A percentile compares a stretch with the other conserved stretches of the same genome.
Evolutionary conservation across 257 asterid species (phyloP).

Genomic region (Lycium ferocissimum): DNA sequence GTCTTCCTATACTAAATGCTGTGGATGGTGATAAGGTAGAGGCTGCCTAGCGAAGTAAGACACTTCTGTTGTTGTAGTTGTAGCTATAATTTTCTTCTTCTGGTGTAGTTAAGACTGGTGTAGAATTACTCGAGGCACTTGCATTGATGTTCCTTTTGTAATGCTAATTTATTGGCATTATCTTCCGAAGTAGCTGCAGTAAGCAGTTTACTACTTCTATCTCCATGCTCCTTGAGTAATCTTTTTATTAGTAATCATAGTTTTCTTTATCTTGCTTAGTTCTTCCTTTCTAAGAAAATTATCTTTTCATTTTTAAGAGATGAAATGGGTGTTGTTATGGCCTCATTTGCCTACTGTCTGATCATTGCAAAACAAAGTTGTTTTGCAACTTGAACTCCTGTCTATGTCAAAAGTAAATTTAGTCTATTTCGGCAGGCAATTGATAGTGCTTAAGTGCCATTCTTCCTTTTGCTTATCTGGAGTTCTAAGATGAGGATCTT

Average conservation of each 20-base stretch:
- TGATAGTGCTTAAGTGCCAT: not conserved
- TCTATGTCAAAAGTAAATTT: not conserved
- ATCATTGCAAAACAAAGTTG: not conserved
- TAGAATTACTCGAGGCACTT: constrained; percentile 44
- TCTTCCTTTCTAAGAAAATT: not conserved
- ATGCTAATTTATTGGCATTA: constrained; percentile 29
- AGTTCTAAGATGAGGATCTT: constrained; percentile 19
- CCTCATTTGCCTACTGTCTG: not conserved
- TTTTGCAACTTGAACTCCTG: not conserved
- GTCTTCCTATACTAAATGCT: constrained; percentile 82
- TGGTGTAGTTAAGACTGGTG: constrained; percentile 47
- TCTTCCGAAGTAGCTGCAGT: constrained; percentile 9
- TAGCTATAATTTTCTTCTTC: constrained; percentile 45
- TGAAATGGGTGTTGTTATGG: not conserved
- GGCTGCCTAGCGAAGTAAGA: constrained; percentile 63
- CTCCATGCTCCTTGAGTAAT: constrained; percentile 3
- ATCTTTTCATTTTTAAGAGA: not conserved
- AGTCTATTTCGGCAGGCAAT: constrained; percentile 3
- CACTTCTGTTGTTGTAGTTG: constrained; percentile 46
- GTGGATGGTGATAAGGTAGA: constrained; percentile 86
- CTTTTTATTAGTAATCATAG: not conserved
- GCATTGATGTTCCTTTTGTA: constrained; percentile 33
- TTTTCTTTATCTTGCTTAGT: constrained; percentile 7
- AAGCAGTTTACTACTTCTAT: constrained; percentile 31
- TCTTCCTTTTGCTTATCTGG: not conserved